Percentiles rank a stretch among this genome's conserved stretches.
Evolutionary conservation across 2,329 filamentous ascomycete genomes (phyloP).

Genomic region (Hysterium pulicare): DNA sequence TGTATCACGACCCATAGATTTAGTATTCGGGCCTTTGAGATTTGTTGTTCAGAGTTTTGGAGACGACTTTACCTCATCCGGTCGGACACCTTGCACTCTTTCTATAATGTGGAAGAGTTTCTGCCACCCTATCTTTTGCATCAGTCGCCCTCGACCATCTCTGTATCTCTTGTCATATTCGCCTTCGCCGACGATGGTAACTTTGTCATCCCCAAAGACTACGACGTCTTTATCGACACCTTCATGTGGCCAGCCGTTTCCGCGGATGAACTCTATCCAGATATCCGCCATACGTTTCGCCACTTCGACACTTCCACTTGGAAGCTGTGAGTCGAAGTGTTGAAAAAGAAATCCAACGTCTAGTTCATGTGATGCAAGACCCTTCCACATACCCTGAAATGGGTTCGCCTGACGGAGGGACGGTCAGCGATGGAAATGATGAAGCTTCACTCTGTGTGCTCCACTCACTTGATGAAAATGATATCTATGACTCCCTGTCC

Average conservation of each 20-base stretch:
- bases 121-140: slow-evolving; percentile 17
- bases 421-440: too few relatives aligned
- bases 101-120: slow-evolving; percentile 25
- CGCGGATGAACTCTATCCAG: slow-evolving; percentile 22
- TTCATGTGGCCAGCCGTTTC: slow-evolving; percentile 17
- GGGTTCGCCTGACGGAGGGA: too few relatives aligned
- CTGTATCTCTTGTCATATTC: slow-evolving; percentile 23
- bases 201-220: slow-evolving; percentile 14
- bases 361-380: slow-evolving; percentile 24
- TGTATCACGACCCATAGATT: too few relatives aligned
- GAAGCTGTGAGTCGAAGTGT: slow-evolving; percentile 21
- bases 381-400: slow-evolving; percentile 18
- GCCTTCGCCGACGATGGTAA: slow-evolving; percentile 11
- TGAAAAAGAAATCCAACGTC: slow-evolving; percentile 29
- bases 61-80: slow-evolving; percentile 8
- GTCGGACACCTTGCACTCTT: slow-evolving; percentile 25
- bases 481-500: slow-evolving; percentile 14
- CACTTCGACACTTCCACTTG: slow-evolving; percentile 5
- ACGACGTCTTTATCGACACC: slow-evolving; percentile 15
- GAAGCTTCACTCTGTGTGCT: too few relatives aligned
- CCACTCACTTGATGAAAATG: slow-evolving; percentile 21
- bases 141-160: slow-evolving; percentile 18
- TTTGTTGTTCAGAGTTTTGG: neutral
- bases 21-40: too few relatives aligned
- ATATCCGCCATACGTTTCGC: slow-evolving; percentile 20